Conservation (phyloP, 345 rosid species). For the Linum lewisii region DNA sequence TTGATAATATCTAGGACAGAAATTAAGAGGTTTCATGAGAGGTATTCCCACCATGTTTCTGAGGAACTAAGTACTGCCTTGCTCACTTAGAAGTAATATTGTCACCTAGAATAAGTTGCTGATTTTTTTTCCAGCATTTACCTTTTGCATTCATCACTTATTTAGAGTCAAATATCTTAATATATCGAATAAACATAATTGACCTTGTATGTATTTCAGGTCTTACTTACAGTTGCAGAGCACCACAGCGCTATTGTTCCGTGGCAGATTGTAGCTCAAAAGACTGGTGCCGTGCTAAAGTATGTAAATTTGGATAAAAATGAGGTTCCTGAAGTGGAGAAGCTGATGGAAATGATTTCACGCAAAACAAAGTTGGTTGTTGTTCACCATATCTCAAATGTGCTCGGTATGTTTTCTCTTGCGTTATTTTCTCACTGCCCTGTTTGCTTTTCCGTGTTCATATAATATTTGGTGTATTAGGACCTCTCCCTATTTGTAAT, state of each 20-base stretch:
- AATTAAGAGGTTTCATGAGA: no score
- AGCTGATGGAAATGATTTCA: conserved; percentile 50
- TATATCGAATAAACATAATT: not conserved
- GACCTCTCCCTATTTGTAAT: not conserved
- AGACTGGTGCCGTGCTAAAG: conserved; percentile 67
- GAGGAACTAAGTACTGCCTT: not conserved
- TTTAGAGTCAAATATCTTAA: not conserved
- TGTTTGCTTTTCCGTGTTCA: no score
- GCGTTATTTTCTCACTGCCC: not conserved
- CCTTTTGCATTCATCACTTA: not conserved
- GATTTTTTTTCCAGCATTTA: not conserved
- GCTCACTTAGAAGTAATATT: no score
- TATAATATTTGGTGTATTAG: not conserved
- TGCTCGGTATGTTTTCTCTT: conserved; percentile 47
- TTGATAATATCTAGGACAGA: no score
- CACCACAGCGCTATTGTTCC: conserved; percentile 96
- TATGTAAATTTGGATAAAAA: conserved; percentile 49
- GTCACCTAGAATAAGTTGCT: not conserved
- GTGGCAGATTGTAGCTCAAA: conserved; percentile 83
- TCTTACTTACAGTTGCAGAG: conserved; percentile 67
- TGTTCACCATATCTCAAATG: conserved; percentile 79
- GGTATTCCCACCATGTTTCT: not conserved
- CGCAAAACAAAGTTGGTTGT: conserved; percentile 69
- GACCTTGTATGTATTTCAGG: conserved; percentile 34
- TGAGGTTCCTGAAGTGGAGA: conserved; percentile 52